phyloP scores from a whole-genome alignment of 2,329 filamentous ascomycete genomes.

The Lachnellula cervina region DNA sequence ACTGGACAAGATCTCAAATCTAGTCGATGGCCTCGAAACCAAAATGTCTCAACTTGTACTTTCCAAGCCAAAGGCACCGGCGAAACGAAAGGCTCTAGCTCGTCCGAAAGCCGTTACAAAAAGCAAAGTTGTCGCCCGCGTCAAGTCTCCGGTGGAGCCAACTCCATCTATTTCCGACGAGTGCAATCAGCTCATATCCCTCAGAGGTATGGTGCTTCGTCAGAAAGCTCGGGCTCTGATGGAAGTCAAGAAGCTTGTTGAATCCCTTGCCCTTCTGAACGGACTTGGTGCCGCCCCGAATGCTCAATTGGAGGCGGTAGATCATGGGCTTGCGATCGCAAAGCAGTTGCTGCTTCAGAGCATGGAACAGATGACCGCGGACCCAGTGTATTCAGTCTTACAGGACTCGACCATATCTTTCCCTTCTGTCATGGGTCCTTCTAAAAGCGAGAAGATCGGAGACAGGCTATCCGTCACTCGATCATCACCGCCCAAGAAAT shows the following conservation, averaged over 20 bases:
- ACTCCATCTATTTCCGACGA: slow-evolving; percentile 25
- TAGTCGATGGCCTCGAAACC: slow-evolving; percentile 16
- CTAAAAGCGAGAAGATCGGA: slow-evolving; percentile 18
- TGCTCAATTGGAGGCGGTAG: slow-evolving; percentile 38
- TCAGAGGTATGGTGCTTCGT: slow-evolving; percentile 45
- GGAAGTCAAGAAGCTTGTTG: slow-evolving; percentile 46
- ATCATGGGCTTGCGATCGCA: slow-evolving; percentile 58
- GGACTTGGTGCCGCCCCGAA: slow-evolving; percentile 43
- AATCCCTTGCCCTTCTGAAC: slow-evolving; percentile 52
- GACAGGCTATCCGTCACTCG: slow-evolving; percentile 20
- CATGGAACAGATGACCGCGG: slow-evolving; percentile 66
- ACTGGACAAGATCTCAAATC: slow-evolving; percentile 17
- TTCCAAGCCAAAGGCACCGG: slow-evolving; percentile 32
- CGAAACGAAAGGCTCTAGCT: slow-evolving; percentile 30
- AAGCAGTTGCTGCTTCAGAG: slow-evolving; percentile 64
- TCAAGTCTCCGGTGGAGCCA: slow-evolving; percentile 22
- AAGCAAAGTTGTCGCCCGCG: slow-evolving; percentile 27
- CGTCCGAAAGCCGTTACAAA: slow-evolving; percentile 26
- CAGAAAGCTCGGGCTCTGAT: slow-evolving; percentile 46
- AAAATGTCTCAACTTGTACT: slow-evolving; percentile 26
- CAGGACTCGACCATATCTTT: slow-evolving; percentile 91
- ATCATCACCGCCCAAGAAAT: slow-evolving; percentile 22
- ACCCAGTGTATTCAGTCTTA: slow-evolving; percentile 83
- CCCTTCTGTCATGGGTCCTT: slow-evolving; percentile 52
- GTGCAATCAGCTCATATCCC: slow-evolving; percentile 34